Evolutionary conservation across 257 asterid genomes (phyloP).

Genomic region (Solanum peruvianum): DNA sequence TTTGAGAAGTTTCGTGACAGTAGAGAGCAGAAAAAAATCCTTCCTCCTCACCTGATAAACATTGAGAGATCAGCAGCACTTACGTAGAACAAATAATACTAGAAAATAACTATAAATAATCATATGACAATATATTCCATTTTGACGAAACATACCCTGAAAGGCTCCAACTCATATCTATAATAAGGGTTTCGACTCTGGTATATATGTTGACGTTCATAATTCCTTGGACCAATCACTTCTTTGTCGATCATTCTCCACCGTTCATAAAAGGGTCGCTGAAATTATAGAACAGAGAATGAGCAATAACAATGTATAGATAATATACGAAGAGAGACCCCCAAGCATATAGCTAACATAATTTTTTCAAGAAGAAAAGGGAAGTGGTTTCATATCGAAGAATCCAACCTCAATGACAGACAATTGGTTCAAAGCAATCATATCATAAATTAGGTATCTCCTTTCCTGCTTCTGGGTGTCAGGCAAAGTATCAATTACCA

Average conservation of each 20-base stretch:
- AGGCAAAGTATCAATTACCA: constrained; percentile 86
- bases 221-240: constrained; percentile 79
- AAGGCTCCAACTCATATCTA: constrained; percentile 89
- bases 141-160: constrained; percentile 49
- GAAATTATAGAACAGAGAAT: constrained; percentile 3
- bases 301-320: not conserved
- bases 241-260: constrained; percentile 97
- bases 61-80: constrained; percentile 13
- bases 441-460: constrained; percentile 92
- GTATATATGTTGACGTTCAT: constrained; percentile 47
- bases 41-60: constrained; percentile 85
- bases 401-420: constrained; percentile 68
- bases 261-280: constrained; percentile 86
- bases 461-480: constrained; percentile 76
- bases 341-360: not conserved
- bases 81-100: not conserved
- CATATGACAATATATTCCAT: not conserved
- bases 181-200: constrained; percentile 63
- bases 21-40: constrained; percentile 92
- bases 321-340: not conserved
- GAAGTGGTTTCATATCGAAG: not conserved
- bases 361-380: not conserved
- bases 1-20: constrained; percentile 75
- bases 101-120: not conserved
- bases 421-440: constrained; percentile 33